Percentiles rank a stretch among this genome's conserved stretches.
These are phyloP conservation scores for Parmelia sp. DNA, from an alignment of 495 filamentous ascomycete genomes.

Conservation along the genomic window DNA sequence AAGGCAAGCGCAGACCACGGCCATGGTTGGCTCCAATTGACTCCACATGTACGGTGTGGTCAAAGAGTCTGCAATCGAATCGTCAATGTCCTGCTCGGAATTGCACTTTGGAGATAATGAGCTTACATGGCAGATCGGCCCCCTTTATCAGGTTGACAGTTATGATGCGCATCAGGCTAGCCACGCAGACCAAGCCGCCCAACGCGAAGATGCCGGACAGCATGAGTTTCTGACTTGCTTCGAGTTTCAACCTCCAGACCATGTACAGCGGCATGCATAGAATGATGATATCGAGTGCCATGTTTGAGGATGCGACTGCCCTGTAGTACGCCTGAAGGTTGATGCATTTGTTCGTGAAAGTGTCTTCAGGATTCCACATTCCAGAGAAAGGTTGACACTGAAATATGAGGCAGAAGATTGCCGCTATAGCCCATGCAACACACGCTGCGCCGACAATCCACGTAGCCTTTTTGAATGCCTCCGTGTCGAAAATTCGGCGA, in stretches of 20 bases:
- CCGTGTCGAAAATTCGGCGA: slow-evolving; percentile 33
- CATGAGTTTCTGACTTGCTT: slow-evolving; percentile 20
- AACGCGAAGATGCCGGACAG: slow-evolving; percentile 27
- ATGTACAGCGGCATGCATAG: slow-evolving; percentile 35
- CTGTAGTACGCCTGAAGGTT: slow-evolving; percentile 38
- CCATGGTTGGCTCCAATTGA: slow-evolving; percentile 20
- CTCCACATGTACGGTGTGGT: slow-evolving; percentile 18
- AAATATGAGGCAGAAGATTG: slow-evolving; percentile 39
- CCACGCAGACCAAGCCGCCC: slow-evolving; percentile 31
- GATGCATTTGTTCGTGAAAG: slow-evolving; percentile 37
- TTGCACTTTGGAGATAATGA: too few species aligned
- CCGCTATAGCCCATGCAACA: slow-evolving; percentile 35
- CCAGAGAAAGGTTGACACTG: slow-evolving; percentile 41
- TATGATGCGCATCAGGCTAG: slow-evolving; percentile 30
- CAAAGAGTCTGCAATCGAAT: slow-evolving; percentile 4
- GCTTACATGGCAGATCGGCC: slow-evolving; percentile 14
- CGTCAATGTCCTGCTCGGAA: background rate
- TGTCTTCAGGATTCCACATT: slow-evolving; percentile 32
- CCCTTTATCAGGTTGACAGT: slow-evolving; percentile 22
- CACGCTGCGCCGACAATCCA: slow-evolving; percentile 35
- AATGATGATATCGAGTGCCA: slow-evolving; percentile 43
- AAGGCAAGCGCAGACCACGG: slow-evolving; percentile 22
- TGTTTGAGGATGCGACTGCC: slow-evolving; percentile 39
- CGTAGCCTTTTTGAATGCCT: slow-evolving; percentile 27
- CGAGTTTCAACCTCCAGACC: slow-evolving; percentile 22